Evolutionary conservation across 225 moss, liverwort and hornwort species (phyloP).

Genomic region (Marchantia paleacea): DNA sequence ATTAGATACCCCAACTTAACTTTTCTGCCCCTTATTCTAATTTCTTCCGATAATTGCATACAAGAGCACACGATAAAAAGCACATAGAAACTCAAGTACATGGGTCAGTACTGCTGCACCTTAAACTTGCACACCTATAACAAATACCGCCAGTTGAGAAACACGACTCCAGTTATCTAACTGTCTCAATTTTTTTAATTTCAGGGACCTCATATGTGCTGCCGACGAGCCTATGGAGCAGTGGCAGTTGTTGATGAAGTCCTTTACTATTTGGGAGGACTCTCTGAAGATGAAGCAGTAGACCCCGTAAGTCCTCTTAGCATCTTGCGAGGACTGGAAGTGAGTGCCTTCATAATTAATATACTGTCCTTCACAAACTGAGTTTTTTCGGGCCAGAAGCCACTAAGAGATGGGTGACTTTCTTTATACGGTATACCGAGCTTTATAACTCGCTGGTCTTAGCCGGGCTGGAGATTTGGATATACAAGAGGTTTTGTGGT

Average conservation of each 20-base stretch:
- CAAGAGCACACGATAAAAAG: too few species aligned
- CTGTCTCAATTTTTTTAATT: not conserved
- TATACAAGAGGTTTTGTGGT: too few species aligned
- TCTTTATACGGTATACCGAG: too few species aligned
- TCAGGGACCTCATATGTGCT: constrained; percentile 72
- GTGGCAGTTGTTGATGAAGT: constrained; percentile 64
- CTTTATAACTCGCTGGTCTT: too few species aligned
- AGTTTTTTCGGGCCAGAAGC: too few species aligned
- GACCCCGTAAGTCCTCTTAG: constrained; percentile 40
- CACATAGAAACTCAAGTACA: not conserved
- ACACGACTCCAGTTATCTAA: not conserved
- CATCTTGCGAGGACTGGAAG: not conserved
- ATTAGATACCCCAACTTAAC: too few species aligned
- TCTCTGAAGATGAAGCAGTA: constrained; percentile 46
- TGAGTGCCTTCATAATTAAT: not conserved
- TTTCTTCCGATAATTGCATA: not conserved
- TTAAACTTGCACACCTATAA: not conserved
- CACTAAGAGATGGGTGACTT: too few species aligned
- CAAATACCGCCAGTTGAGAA: not conserved
- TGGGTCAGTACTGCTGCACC: not conserved
- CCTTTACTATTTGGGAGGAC: constrained; percentile 74
- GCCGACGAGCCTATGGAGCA: constrained; percentile 79
- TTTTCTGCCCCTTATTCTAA: not conserved
- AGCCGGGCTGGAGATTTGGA: too few species aligned
- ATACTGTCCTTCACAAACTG: too few species aligned